Evolutionary conservation across 2,329 filamentous ascomycete species (phyloP).

Genomic region (Arthroderma uncinatum): DNA sequence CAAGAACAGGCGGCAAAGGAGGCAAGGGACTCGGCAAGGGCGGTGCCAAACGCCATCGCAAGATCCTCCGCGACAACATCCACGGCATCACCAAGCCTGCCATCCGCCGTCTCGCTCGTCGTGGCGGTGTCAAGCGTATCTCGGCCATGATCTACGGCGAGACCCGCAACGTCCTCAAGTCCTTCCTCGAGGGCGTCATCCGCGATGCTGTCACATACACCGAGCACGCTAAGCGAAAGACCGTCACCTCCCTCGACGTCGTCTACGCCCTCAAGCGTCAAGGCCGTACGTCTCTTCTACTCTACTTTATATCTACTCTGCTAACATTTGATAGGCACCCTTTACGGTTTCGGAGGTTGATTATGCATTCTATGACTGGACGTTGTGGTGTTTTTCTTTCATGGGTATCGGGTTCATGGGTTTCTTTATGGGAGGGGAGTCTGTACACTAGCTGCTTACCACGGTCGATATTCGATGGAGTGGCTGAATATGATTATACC

Average conservation of each 20-base stretch:
- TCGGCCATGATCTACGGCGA: conserved; percentile 88
- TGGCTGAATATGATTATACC: too few relatives aligned
- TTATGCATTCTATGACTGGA: conserved; percentile 15
- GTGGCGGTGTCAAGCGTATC: conserved; percentile 99
- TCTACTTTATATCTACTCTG: conserved; percentile 16
- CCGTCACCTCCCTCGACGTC: conserved; percentile 47
- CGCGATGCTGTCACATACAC: conserved; percentile 71
- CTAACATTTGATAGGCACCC: conserved; percentile 37
- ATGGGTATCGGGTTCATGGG: conserved; percentile 3
- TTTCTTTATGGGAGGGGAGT: too few relatives aligned
- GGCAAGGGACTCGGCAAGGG: conserved; percentile 98
- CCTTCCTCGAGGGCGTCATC: conserved; percentile 73
- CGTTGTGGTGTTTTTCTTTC: not conserved
- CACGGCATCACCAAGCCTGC: conserved; percentile 98
- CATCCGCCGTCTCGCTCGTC: conserved; percentile 94
- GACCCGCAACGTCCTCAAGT: conserved; percentile 72
- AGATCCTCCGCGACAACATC: conserved; percentile 99
- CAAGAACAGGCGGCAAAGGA: conserved; percentile 67
- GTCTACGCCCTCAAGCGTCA: conserved; percentile 54
- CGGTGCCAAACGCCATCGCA: conserved; percentile 96
- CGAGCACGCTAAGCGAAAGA: conserved; percentile 65
- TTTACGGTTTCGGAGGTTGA: conserved; percentile 87
- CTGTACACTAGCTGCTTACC: too few relatives aligned
- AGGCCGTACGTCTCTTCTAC: conserved; percentile 35
- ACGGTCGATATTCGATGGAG: too few relatives aligned